Percentiles rank a stretch among this genome's conserved stretches.
Evolutionary conservation across 768 basidiomycete genomes (phyloP).

Genomic region (Termitomyces titanicus): DNA sequence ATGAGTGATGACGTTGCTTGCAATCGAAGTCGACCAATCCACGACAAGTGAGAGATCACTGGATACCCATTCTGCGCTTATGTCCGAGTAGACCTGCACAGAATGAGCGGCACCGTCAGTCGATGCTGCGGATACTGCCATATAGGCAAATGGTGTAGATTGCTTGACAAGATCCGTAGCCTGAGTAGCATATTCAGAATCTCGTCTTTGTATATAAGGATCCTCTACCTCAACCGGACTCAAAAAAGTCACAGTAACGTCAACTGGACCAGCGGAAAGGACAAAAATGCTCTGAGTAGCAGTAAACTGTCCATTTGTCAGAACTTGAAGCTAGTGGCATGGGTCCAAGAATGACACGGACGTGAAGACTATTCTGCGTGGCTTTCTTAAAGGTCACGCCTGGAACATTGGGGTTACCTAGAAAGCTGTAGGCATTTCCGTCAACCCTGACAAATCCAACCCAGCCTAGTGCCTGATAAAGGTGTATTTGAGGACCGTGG

Average conservation of each 20-base stretch:
- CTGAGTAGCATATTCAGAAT: slow-evolving; percentile 22
- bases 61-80: slow-evolving; percentile 49
- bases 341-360: slow-evolving; percentile 16
- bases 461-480: slow-evolving; percentile 54
- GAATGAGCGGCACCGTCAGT: slow-evolving; percentile 44
- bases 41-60: slow-evolving; percentile 42
- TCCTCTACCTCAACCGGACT: slow-evolving; percentile 60
- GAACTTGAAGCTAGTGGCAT: background rate
- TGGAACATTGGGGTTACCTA: slow-evolving; percentile 48
- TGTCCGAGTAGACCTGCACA: slow-evolving; percentile 57
- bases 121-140: slow-evolving; percentile 45
- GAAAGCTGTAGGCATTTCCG: slow-evolving; percentile 47
- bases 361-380: slow-evolving; percentile 51
- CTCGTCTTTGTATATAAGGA: background rate
- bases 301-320: slow-evolving; percentile 46
- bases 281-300: slow-evolving; percentile 63
- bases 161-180: slow-evolving; percentile 58
- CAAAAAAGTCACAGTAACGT: slow-evolving; percentile 58
- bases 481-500: background rate
- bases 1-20: slow-evolving; percentile 42
- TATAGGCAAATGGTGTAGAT: slow-evolving; percentile 60
- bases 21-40: slow-evolving; percentile 53
- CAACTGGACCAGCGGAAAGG: slow-evolving; percentile 58
- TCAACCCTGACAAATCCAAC: slow-evolving; percentile 62
- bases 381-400: slow-evolving; percentile 41